Evolutionary conservation across 2,329 filamentous ascomycete species (phyloP).

Genomic region (Beauveria medogensis): DNA sequence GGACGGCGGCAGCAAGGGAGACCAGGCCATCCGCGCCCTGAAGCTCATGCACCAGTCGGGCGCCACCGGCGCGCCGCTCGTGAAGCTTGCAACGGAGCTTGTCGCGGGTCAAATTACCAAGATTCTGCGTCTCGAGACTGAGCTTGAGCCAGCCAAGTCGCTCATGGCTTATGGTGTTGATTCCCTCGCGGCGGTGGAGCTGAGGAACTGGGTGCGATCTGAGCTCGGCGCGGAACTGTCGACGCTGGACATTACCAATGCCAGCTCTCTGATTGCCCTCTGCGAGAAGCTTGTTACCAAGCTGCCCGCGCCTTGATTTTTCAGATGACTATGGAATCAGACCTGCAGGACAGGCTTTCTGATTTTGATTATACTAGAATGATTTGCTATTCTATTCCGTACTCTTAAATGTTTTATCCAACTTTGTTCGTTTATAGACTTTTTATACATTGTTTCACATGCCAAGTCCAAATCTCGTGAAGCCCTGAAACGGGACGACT

Average conservation of each 20-base stretch:
- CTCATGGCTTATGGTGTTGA: conserved; percentile 22
- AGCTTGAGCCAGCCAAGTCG: conserved; percentile 19
- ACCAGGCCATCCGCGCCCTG: conserved; percentile 13
- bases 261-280: conserved; percentile 17
- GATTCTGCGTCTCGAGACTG: conserved; percentile 17
- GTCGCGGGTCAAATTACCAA: conserved; percentile 18
- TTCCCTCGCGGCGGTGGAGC: conserved; percentile 22
- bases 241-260: conserved; percentile 22
- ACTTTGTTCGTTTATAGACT: no score
- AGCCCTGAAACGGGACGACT: no score
- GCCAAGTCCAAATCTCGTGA: no score
- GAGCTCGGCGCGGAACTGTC: conserved; percentile 19
- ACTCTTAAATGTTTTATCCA: no score
- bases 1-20: conserved; percentile 2
- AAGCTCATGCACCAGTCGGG: conserved; percentile 11
- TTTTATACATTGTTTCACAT: no score
- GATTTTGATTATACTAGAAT: background rate
- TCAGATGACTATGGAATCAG: no score
- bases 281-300: conserved; percentile 20
- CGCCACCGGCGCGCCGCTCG: conserved; percentile 8
- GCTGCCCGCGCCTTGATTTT: background rate
- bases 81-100: conserved; percentile 16
- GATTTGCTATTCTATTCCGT: no score
- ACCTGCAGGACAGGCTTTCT: no score
- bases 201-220: conserved; percentile 20